Conservation (phyloP, 2,329 filamentous ascomycete genomes). For the Alternaria ventricosa region DNA sequence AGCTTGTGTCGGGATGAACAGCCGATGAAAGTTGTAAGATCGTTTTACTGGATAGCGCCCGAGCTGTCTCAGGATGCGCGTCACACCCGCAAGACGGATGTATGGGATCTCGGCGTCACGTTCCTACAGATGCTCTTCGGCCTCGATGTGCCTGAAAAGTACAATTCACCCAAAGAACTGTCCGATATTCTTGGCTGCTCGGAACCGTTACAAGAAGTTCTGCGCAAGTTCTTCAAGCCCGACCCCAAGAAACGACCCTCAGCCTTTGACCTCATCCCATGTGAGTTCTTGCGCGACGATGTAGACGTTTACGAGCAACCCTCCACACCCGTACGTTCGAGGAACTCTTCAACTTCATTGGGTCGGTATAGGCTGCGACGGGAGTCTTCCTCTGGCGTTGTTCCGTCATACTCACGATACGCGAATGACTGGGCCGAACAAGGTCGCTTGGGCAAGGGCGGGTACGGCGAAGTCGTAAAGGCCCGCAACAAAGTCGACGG, state of each 20-base stretch:
- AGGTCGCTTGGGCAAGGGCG: conserved; percentile 86
- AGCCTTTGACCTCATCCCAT: conserved; percentile 74
- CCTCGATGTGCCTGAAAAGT: conserved; percentile 74
- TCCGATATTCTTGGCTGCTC: conserved; percentile 76
- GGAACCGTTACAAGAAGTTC: conserved; percentile 76
- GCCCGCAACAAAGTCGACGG: conserved; percentile 93
- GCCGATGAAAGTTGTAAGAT: conserved; percentile 68
- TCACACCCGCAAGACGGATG: conserved; percentile 77
- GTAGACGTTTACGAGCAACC: conserved; percentile 51
- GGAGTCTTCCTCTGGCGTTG: conserved; percentile 44
- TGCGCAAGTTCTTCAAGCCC: conserved; percentile 82
- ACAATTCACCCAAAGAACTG: conserved; percentile 77
- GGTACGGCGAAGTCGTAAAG: conserved; percentile 95
- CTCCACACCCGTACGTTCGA: conserved; percentile 43
- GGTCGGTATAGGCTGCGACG: conserved; percentile 42
- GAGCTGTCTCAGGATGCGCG: conserved; percentile 70
- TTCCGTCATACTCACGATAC: conserved; percentile 71
- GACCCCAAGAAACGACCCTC: conserved; percentile 85
- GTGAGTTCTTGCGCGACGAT: conserved; percentile 61
- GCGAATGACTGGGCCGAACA: conserved; percentile 89
- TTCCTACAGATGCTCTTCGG: conserved; percentile 96
- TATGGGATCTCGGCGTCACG: conserved; percentile 93
- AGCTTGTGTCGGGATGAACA: conserved; percentile 59
- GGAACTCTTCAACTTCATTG: conserved; percentile 46
- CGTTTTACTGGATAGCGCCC: conserved; percentile 82